Conservation (phyloP, 257 asterid species). For the Solanum chmielewskii region DNA sequence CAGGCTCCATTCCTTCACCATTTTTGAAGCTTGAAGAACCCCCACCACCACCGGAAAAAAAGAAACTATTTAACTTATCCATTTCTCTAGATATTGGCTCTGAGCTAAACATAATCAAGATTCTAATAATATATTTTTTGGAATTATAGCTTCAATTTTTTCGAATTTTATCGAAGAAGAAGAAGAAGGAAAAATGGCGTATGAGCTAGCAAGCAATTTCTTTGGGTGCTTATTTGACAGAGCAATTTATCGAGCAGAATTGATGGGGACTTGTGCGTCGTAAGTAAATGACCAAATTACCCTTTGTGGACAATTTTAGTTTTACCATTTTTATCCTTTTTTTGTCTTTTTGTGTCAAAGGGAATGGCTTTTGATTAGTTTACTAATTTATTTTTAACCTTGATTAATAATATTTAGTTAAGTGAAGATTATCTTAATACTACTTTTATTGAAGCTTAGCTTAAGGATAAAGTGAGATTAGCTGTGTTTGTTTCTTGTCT, state of each 20-base stretch:
- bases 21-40: constrained; percentile 13
- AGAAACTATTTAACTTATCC: constrained; percentile 7
- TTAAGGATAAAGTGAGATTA: constrained; percentile 20
- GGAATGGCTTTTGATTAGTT: neutral
- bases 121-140: neutral
- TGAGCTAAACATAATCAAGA: constrained; percentile 12
- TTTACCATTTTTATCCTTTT: neutral
- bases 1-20: neutral
- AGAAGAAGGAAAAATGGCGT: neutral
- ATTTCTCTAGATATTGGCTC: constrained; percentile 38
- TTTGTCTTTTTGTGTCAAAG: neutral
- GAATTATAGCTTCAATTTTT: neutral
- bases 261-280: neutral
- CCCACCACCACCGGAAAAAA: constrained; percentile 8
- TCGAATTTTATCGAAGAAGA: neutral
- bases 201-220: neutral
- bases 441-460: constrained; percentile 15
- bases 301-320: neutral
- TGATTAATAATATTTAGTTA: neutral
- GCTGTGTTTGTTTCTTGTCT: neutral
- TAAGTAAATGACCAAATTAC: neutral
- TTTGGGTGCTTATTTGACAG: neutral
- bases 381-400: neutral
- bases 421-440: constrained; percentile 9
- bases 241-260: neutral